Conservation (phyloP, 1,284 basidiomycete species). For the Naganishia cerealis region DNA sequence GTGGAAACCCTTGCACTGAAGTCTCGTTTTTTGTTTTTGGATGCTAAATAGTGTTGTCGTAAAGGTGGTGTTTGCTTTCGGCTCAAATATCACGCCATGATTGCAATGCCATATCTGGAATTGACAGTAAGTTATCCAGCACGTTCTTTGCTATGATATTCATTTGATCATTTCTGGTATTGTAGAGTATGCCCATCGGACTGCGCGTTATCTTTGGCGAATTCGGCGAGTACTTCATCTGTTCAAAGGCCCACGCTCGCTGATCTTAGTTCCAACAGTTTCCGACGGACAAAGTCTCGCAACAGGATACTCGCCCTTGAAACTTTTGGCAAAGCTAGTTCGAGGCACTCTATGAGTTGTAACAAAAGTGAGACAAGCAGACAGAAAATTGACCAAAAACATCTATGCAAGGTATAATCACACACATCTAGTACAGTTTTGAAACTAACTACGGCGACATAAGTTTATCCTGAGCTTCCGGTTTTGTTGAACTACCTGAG, state of each 20-base stretch:
- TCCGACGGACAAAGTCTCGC: conserved; percentile 12
- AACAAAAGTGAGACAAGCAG: no score
- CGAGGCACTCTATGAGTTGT: conserved; percentile 5
- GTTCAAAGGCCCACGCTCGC: neutral
- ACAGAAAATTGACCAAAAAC: neutral
- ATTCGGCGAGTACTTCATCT: neutral
- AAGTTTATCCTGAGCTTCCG: conserved; percentile 16
- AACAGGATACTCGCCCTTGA: conserved; percentile 3
- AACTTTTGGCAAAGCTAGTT: conserved; percentile 1
- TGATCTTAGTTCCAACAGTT: neutral
- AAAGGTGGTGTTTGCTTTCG: conserved; percentile 8
- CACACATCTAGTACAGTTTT: neutral
- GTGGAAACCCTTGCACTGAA: conserved; percentile 23
- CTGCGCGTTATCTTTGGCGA: conserved; percentile 10
- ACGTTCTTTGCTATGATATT: no score
- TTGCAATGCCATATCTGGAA: neutral
- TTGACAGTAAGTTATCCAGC: conserved; percentile 1
- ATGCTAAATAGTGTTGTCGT: neutral
- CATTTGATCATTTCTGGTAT: neutral
- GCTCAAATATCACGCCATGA: conserved; percentile 3
- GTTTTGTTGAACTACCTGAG: conserved; percentile 11
- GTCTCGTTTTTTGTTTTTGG: no score
- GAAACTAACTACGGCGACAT: conserved; percentile 8
- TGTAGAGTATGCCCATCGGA: conserved; percentile 15
- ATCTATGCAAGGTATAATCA: conserved; percentile 18